These are phyloP conservation scores for Sordaria brevicollis DNA, from an alignment of 495 filamentous ascomycete genomes.

Conservation along the genomic window DNA sequence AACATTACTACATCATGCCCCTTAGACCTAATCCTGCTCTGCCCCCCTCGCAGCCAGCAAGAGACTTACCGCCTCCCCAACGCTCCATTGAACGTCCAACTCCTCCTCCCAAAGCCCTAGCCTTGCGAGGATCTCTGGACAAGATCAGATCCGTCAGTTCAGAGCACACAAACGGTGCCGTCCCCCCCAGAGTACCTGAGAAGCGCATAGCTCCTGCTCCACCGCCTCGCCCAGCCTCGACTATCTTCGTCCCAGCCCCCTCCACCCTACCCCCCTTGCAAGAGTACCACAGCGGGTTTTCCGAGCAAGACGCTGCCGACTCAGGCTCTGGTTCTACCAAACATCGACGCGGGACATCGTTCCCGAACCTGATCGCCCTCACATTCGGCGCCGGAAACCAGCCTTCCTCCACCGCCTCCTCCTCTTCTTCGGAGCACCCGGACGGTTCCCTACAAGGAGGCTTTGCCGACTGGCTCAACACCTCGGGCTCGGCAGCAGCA, in stretches of 20 bases:
- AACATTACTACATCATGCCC: not conserved
- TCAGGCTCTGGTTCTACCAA: slow-evolving; percentile 8
- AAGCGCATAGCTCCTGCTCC: slow-evolving; percentile 12
- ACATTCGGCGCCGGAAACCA: slow-evolving; percentile 20
- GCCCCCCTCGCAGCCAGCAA: not conserved
- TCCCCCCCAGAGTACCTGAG: slow-evolving; percentile 14
- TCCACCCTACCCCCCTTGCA: slow-evolving; percentile 15
- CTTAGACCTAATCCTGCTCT: not conserved
- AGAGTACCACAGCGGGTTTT: slow-evolving; percentile 27
- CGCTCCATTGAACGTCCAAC: not conserved
- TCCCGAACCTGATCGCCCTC: slow-evolving; percentile 26
- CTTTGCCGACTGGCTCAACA: slow-evolving; percentile 26
- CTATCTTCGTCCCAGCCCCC: slow-evolving; percentile 4
- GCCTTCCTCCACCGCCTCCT: slow-evolving; percentile 15
- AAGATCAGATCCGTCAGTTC: slow-evolving; percentile 2
- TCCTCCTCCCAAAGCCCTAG: slow-evolving; percentile 3
- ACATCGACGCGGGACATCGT: slow-evolving; percentile 35
- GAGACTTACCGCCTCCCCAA: not conserved
- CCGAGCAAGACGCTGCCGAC: slow-evolving; percentile 18
- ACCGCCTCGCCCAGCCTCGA: slow-evolving; percentile 8
- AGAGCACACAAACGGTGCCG: not conserved
- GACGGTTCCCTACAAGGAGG: slow-evolving; percentile 20
- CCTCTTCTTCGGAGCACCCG: slow-evolving; percentile 18
- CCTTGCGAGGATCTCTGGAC: slow-evolving; percentile 13
- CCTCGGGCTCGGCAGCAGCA: slow-evolving; percentile 7